phyloP scores from a whole-genome alignment of 1,284 basidiomycete species.

The Heterobasidion occidentale region DNA sequence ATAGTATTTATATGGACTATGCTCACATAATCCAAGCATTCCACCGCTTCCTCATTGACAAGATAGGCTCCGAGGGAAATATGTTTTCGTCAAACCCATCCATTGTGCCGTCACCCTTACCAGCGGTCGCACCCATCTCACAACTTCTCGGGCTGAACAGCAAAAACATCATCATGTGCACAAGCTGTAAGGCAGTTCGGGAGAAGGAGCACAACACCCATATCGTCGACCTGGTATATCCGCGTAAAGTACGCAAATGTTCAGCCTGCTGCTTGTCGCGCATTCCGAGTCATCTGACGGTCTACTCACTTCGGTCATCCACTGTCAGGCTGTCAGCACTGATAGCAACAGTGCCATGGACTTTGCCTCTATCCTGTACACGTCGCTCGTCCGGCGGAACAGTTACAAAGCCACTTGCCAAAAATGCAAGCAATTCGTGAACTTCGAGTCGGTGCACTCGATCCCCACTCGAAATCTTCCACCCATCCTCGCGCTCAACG shows the following conservation, averaged over 20 bases:
- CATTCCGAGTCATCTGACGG: too few relatives aligned
- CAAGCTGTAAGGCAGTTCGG: slow-evolving; percentile 62
- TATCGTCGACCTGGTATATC: slow-evolving; percentile 85
- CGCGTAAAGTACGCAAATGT: slow-evolving; percentile 53
- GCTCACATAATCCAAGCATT: slow-evolving; percentile 89
- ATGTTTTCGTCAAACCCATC: slow-evolving; percentile 51
- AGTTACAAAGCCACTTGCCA: slow-evolving; percentile 83
- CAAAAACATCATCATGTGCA: slow-evolving; percentile 70
- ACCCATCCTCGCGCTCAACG: slow-evolving; percentile 84
- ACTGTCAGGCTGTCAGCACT: too few relatives aligned
- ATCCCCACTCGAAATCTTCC: slow-evolving; percentile 70
- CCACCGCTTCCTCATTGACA: slow-evolving; percentile 89
- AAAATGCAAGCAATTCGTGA: slow-evolving; percentile 72
- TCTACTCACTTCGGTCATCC: too few relatives aligned
- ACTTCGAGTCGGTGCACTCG: slow-evolving; percentile 66
- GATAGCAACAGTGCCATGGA: slow-evolving; percentile 23
- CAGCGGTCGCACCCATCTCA: slow-evolving; percentile 59
- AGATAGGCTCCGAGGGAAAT: slow-evolving; percentile 65
- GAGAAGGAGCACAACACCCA: slow-evolving; percentile 74
- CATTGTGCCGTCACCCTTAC: slow-evolving; percentile 26
- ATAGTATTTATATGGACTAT: slow-evolving; percentile 67
- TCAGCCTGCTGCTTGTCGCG: background rate
- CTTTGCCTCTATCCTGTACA: slow-evolving; percentile 68
- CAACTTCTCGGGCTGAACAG: slow-evolving; percentile 77
- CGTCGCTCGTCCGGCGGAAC: slow-evolving; percentile 77